phyloP scores from a whole-genome alignment of 805 yeast species.

The Lipomyces yamanashiensis region DNA sequence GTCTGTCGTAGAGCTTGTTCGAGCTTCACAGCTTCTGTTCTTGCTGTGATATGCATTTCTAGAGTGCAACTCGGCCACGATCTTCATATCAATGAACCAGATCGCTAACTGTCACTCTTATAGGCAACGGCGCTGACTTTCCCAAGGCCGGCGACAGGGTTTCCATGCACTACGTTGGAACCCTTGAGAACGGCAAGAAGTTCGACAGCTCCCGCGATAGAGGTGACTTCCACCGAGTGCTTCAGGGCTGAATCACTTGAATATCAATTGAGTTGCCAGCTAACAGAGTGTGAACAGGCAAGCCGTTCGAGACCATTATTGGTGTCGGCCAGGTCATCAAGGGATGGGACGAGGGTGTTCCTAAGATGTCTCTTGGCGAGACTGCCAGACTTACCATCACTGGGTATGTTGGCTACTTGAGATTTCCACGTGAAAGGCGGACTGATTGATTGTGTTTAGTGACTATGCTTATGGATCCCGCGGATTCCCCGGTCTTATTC shows the following conservation, averaged over 20 bases:
- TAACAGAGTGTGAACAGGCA: slow-evolving; percentile 46
- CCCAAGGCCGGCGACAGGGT: slow-evolving; percentile 88
- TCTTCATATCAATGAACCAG: too few relatives aligned
- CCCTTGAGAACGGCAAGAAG: slow-evolving; percentile 92
- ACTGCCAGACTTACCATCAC: slow-evolving; percentile 91
- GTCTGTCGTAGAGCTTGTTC: neutral
- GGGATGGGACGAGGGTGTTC: slow-evolving; percentile 97
- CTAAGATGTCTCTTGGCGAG: slow-evolving; percentile 89
- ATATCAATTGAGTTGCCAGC: neutral
- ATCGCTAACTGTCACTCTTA: neutral
- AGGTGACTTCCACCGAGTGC: slow-evolving; percentile 44
- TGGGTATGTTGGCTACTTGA: slow-evolving; percentile 44
- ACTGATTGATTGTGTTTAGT: slow-evolving; percentile 43
- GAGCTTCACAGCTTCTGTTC: neutral
- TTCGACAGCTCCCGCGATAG: slow-evolving; percentile 95
- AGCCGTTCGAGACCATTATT: slow-evolving; percentile 90
- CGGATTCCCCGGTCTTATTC: slow-evolving; percentile 96
- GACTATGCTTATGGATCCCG: slow-evolving; percentile 90
- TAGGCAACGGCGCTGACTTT: slow-evolving; percentile 83
- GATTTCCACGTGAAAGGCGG: neutral
- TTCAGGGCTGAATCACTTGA: neutral
- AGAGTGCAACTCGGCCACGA: too few relatives aligned
- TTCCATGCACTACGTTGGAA: slow-evolving; percentile 94
- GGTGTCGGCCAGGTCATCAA: slow-evolving; percentile 96
- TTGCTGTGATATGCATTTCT: too few relatives aligned